Base-by-base conservation (phyloP, 495 filamentous ascomycete species). In the Parathielavia appendiculata region DNA sequence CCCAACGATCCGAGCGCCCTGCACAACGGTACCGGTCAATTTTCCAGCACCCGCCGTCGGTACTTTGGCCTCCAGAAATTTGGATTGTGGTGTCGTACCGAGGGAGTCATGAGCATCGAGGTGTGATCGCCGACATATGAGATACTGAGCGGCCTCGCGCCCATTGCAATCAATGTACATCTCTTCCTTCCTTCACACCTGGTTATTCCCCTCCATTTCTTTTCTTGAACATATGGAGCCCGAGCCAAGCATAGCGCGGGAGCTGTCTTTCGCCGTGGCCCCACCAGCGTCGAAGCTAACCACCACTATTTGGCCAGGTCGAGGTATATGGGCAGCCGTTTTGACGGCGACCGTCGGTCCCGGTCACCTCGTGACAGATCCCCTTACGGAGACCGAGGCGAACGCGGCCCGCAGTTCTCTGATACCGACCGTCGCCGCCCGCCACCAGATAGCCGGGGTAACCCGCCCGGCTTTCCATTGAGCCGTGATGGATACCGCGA, bases 351-450 rank as follows among this genome's bases (percentile, higher is more conserved):
- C 38, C 73, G 75, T 26, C 77, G 77, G 58, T 80, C 77, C 30
- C 77, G 80, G 47, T 77, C 76, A 38, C 74, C 80, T 45, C 72
- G 83, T 59, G 83, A 86, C 54, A 73, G 83, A 45, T 86, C 84
- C 13, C 66, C 67, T 1, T 82, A 78, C 50, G 67, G 74, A 51
- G 84, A 86, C 58, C 63, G 81, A 17, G 65, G 57, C 17, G 66
- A 68, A 17, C 66, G 66, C 23, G 66, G 61, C 19, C 64, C 59
- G 36, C 68, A 79, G 41, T 82, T 79, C 57, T 72, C 74, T 51
- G 78, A 80, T 47, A 70, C 72, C 20, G 75, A 77, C 51, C 75
- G 76, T 20, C 67, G 77, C 14, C 75, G 78, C 48, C 76, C 75
- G 17, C 75, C 76, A 12, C 70, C 73, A 20, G 76, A 79, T 48